Conservation (phyloP, 75 land plant species). For the Selaginella tamariscina region DNA sequence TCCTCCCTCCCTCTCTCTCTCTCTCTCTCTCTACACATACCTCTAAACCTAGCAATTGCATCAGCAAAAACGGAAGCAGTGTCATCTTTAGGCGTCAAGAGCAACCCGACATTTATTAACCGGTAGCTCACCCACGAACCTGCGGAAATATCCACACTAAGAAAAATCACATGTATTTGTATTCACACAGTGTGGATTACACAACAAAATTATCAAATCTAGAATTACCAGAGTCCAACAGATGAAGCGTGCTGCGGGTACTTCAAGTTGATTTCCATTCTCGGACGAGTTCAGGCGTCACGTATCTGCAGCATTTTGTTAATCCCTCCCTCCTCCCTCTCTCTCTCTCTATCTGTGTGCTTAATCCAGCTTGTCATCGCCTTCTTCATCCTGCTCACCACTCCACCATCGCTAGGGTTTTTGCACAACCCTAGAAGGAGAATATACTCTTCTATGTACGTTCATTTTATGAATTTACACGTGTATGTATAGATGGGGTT, state of each 20-base stretch:
- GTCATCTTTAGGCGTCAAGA: constrained; percentile 61
- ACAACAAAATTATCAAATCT: not conserved
- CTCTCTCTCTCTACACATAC: constrained; percentile 28
- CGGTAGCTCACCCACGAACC: constrained; percentile 88
- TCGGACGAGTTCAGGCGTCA: constrained; percentile 61
- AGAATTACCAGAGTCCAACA: constrained; percentile 58
- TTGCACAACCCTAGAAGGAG: too few species aligned
- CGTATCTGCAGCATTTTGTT: constrained; percentile 44
- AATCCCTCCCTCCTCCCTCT: too few species aligned
- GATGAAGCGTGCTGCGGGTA: constrained; percentile 57
- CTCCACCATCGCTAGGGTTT: too few species aligned
- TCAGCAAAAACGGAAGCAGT: constrained; percentile 66
- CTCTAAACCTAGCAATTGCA: constrained; percentile 77
- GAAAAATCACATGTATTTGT: not conserved
- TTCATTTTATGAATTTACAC: too few species aligned
- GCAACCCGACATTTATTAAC: constrained; percentile 59
- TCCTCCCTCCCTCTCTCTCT: not conserved
- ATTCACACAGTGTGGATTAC: not conserved
- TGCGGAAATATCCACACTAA: constrained; percentile 17
- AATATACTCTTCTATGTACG: too few species aligned
- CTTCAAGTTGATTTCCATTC: constrained; percentile 49
- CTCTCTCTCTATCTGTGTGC: too few species aligned
- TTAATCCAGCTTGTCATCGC: too few species aligned
- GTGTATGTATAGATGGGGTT: too few species aligned
- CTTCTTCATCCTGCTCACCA: too few species aligned